Evolutionary conservation across 805 yeast species (phyloP).

Genomic region (Scheffersomyces coipomensis): DNA sequence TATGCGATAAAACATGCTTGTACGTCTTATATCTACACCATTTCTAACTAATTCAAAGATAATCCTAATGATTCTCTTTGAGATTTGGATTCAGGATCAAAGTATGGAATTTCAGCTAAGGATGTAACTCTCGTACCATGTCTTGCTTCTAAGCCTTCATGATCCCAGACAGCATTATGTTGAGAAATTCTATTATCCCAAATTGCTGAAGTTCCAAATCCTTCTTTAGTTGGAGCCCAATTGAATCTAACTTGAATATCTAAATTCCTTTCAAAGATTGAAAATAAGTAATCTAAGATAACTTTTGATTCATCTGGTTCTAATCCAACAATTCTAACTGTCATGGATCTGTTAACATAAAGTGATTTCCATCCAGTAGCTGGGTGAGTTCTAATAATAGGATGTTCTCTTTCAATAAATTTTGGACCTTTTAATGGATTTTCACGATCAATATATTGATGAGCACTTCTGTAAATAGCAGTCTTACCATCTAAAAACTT

Average conservation of each 20-base stretch:
- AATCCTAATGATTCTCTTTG: constrained; percentile 53
- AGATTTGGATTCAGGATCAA: constrained; percentile 48
- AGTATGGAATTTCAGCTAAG: constrained; percentile 53
- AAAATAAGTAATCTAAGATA: constrained; percentile 45
- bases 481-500: constrained; percentile 51
- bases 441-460: constrained; percentile 40
- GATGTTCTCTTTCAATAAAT: constrained; percentile 56
- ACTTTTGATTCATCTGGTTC: constrained; percentile 49
- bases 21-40: no score
- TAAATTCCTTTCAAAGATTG: constrained; percentile 47
- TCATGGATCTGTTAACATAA: constrained; percentile 52
- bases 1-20: no score
- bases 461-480: constrained; percentile 44
- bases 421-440: constrained; percentile 46
- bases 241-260: constrained; percentile 56
- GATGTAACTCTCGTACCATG: constrained; percentile 53
- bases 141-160: constrained; percentile 43
- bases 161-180: constrained; percentile 54
- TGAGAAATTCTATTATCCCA: constrained; percentile 61
- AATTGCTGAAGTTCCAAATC: constrained; percentile 50
- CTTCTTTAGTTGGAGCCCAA: constrained; percentile 41
- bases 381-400: constrained; percentile 62
- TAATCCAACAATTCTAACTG: constrained; percentile 51
- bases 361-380: constrained; percentile 62
- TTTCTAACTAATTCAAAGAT: constrained; percentile 6